Base-by-base conservation (phyloP, 768 basidiomycete genomes). In the Saitozyma podzolica region DNA sequence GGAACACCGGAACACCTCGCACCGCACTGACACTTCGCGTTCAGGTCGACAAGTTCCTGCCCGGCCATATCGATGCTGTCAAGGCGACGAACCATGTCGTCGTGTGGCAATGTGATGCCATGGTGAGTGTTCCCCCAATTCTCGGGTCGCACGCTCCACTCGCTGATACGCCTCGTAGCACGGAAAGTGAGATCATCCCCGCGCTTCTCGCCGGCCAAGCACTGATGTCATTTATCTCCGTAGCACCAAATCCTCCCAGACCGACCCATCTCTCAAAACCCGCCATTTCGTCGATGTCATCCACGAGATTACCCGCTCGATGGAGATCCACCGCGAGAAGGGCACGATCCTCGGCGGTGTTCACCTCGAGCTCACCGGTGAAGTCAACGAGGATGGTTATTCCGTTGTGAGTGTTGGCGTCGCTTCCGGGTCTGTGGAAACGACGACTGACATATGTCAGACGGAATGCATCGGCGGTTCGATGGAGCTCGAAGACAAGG, bases 391-490 rank as follows among this genome's bases (percentile, higher is more conserved):
- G 10, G 88, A 96, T 60, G 92, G 95, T 7, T 91, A 89, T 80
- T 90, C 90, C 65, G 96, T 99, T 6, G 78, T 79, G 50, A 42
- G 77, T 77, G 20, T 16, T 17, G 41, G 16, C 29, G n/a, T 20
- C 40, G 29, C 29, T 29, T 29, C 2, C 29, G 17, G n/a, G 3
- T 19, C 13, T 10, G 51, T 13, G 11, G 51, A 52, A 52, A 2
- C 6, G 13, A 11, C 45, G 45, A 47, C 6, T 58, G 20, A 49
- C 43, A 50, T 9, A 16, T 41, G 47, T n/a, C 54, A 77, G 49
- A 99, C 96, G 0, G 96, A 98, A 78, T 97, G 94, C 74, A 82
- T 94, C 9, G 96, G 96, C 6, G 96, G 95, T 0, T 95, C 91
- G 67, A 98, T 97, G 94, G 89, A 91, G 74, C 82, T 97, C 43